Evolutionary conservation across 2,329 filamentous ascomycete genomes (phyloP).

Genomic region (Aspergillus melleus): DNA sequence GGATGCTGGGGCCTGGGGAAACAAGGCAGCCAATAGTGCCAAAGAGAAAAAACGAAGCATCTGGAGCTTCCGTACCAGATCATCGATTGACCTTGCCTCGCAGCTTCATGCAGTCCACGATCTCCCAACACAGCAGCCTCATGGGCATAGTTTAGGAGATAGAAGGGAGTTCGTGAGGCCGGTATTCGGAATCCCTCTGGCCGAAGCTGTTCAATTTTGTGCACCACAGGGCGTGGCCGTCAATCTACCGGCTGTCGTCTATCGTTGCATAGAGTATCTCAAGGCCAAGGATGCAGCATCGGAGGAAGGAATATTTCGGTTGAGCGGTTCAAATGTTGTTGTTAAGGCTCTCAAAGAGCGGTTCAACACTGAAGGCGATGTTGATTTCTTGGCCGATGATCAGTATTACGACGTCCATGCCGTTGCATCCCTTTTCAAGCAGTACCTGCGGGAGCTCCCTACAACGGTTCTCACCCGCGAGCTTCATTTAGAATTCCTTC

Average conservation of each 20-base stretch:
- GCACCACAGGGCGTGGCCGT: constrained; percentile 70
- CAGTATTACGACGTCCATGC: constrained; percentile 95
- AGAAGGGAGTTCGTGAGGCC: constrained; percentile 60
- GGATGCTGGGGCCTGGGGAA: constrained; percentile 82
- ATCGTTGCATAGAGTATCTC: constrained; percentile 91
- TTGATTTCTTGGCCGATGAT: constrained; percentile 75
- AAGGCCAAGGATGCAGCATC: constrained; percentile 74
- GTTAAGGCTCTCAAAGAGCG: constrained; percentile 89
- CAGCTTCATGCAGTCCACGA: constrained; percentile 35
- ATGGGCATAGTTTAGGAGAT: constrained; percentile 48
- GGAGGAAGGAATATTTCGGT: constrained; percentile 94
- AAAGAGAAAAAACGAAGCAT: constrained; percentile 80
- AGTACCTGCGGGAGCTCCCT: constrained; percentile 89
- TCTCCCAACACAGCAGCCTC: constrained; percentile 49
- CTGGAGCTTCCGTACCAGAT: constrained; percentile 65
- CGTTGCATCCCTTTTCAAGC: constrained; percentile 87
- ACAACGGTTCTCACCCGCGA: constrained; percentile 89
- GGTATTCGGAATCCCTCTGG: constrained; percentile 81
- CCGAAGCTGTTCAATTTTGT: constrained; percentile 82
- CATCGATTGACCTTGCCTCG: constrained; percentile 64
- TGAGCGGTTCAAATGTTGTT: constrained; percentile 94
- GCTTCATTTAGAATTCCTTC: constrained; percentile 83
- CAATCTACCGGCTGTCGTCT: constrained; percentile 86
- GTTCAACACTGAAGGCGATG: constrained; percentile 89
- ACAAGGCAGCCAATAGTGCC: constrained; percentile 62